Percentiles rank a stretch among this genome's conserved stretches.
Evolutionary conservation across 2,329 filamentous ascomycete species (phyloP).

Genomic region (Chaetomiaceae sp.): DNA sequence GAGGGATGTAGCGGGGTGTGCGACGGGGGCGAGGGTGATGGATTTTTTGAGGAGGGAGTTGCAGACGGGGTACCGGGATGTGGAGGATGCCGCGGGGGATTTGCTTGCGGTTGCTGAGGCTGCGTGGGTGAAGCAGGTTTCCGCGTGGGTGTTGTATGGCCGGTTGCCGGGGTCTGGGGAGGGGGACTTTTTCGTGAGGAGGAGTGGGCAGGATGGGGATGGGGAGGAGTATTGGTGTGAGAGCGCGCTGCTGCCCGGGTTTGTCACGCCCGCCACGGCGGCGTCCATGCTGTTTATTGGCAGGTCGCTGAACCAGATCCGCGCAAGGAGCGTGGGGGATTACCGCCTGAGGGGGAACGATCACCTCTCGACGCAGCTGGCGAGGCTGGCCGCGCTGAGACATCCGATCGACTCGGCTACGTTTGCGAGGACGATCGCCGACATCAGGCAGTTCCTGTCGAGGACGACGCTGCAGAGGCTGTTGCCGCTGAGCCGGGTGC

Average conservation of each 20-base stretch:
- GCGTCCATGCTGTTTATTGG: conserved; percentile 87
- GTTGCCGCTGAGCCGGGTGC: conserved; percentile 69
- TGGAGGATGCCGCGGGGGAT: conserved; percentile 70
- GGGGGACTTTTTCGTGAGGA: conserved; percentile 73
- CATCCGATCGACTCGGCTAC: conserved; percentile 70
- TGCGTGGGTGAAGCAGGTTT: conserved; percentile 86
- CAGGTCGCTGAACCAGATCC: conserved; percentile 79
- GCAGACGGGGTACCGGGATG: conserved; percentile 82
- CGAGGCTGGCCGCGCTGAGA: conserved; percentile 60
- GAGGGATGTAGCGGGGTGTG: conserved; percentile 32
- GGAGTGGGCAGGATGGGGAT: conserved; percentile 38
- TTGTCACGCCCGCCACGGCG: conserved; percentile 70
- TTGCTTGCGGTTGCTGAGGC: conserved; percentile 76
- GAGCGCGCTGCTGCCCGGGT: conserved; percentile 64
- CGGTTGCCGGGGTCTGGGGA: conserved; percentile 70
- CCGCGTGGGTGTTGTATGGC: conserved; percentile 88
- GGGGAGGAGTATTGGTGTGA: conserved; percentile 56
- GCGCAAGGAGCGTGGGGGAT: conserved; percentile 47
- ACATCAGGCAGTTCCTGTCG: conserved; percentile 76
- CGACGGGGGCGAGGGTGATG: conserved; percentile 69
- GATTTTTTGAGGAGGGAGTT: conserved; percentile 69
- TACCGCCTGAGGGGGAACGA: conserved; percentile 47
- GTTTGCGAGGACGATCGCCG: conserved; percentile 66
- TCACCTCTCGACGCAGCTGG: conserved; percentile 63
- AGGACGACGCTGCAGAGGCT: conserved; percentile 78